A percentile compares a stretch with the other conserved stretches of the same genome.
Conservation (phyloP, 176 grass and related monocot genomes). For the Hordeum marinum region DNA sequence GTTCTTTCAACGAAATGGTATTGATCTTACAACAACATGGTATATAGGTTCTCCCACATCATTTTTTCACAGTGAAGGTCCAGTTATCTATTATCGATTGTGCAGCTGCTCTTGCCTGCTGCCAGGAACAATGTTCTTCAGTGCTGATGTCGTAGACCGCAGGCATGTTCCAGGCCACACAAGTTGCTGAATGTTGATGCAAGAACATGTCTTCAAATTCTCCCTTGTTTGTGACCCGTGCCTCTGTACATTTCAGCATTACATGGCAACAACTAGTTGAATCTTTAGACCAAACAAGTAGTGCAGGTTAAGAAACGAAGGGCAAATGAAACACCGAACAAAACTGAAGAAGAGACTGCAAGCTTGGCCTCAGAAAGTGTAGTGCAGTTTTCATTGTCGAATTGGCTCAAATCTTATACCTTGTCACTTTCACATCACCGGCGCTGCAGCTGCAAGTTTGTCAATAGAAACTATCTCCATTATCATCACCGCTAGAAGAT, state of each 20-base stretch:
- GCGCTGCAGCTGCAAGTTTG: background rate
- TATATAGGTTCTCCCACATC: background rate
- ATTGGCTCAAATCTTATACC: background rate
- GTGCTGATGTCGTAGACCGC: background rate
- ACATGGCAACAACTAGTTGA: too few relatives aligned
- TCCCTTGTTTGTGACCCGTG: background rate
- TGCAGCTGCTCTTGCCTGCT: background rate
- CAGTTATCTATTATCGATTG: background rate
- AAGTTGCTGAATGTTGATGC: too few relatives aligned
- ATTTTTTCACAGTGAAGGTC: background rate
- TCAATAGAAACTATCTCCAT: background rate
- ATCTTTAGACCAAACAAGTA: background rate
- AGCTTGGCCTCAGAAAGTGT: background rate
- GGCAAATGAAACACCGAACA: background rate
- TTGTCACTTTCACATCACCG: background rate
- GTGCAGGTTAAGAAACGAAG: background rate
- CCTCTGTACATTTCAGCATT: background rate
- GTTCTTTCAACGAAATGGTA: too few relatives aligned
- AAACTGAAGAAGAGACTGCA: background rate
- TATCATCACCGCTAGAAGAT: background rate
- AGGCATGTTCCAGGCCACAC: too few relatives aligned
- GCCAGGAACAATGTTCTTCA: background rate
- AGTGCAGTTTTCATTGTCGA: background rate
- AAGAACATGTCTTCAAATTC: background rate
- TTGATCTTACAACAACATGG: background rate